phyloP scores from a whole-genome alignment of 1,284 basidiomycete species.

The Irpex sp. region DNA sequence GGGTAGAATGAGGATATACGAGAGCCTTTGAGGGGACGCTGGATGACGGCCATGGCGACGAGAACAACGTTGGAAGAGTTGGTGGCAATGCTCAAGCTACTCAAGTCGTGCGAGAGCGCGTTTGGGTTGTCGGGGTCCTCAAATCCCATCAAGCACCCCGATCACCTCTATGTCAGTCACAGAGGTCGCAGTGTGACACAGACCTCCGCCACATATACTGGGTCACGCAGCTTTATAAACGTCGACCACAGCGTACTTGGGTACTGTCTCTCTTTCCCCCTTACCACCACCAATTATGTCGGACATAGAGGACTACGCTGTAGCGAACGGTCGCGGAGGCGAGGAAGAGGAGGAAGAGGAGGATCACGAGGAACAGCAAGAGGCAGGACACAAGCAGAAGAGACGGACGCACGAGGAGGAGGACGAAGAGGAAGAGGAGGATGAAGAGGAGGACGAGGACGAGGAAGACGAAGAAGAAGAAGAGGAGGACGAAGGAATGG shows the following conservation, averaged over 20 bases:
- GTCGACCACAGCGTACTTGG: background rate
- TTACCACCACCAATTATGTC: conserved; percentile 36
- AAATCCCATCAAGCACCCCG: background rate
- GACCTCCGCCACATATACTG: background rate
- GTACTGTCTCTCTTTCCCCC: conserved; percentile 8
- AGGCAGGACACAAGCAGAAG: conserved; percentile 20
- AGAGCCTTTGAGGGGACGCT: conserved; percentile 66
- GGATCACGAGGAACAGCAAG: conserved; percentile 24
- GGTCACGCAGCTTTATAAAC: background rate
- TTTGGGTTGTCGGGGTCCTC: background rate
- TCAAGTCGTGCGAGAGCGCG: no score
- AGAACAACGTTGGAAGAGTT: background rate
- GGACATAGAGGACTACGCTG: conserved; percentile 42
- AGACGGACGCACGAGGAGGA: conserved; percentile 29
- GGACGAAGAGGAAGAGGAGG: conserved; percentile 50
- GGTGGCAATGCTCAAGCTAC: no score
- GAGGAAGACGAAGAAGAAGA: conserved; percentile 38
- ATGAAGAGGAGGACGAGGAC: conserved; percentile 48
- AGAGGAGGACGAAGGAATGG: conserved; percentile 34
- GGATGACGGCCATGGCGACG: conserved; percentile 30
- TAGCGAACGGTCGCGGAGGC: conserved; percentile 11
- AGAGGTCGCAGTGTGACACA: background rate
- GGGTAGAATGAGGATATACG: conserved; percentile 75
- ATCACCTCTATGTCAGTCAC: background rate
- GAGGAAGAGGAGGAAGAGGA: conserved; percentile 30